Evolutionary conservation across 1,139 yeast genomes (phyloP), one percentile per base, ranked within the genome.

Genomic region (Nakaseomyces delphensis): DNA sequence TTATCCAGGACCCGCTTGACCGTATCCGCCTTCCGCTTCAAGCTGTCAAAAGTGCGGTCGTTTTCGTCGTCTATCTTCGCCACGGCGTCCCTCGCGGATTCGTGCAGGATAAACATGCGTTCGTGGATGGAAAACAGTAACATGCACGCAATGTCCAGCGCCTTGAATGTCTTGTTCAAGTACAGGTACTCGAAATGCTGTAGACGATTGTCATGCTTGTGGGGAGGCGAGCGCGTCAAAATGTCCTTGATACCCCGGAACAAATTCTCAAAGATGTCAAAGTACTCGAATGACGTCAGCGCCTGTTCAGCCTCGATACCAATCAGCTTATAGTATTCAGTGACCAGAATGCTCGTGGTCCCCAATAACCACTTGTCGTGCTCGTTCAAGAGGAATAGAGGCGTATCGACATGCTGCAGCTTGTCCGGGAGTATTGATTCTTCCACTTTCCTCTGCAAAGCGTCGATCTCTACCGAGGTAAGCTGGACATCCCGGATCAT

Each of bases 401-500:
- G 37, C 7, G 37, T 33, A 15, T 33, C 27, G 9, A 33, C 14
- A 21, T 8, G 18, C 21, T 33, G 18, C 11, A 33, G 18, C 27
- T 33, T 33, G 6, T 21, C 27, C 11, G 27, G 13, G 1, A 27
- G 4, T 2, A 33, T 21, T 18, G 27, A n/a, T 4, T 33, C 18
- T 15, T 33, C 37, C 5, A 33, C 18, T 5, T n/a, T 33, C 8
- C 21, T 33, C 16, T 20, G 18, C 16, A 20, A 8, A 3, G 25
- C 6, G 8, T 20, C 37, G 2, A 33, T n/a, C 18, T 33, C 37
- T 21, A 33, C 18, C 4, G 37, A 33, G 10, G 27, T 20, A 3
- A 33, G 18, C 4, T 21, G 20, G 18, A 21, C 37, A 21, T 33
- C 37, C 21, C 37, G 20, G 1, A 33, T 33, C 37, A 33, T 33